Percentiles rank a stretch among this genome's conserved stretches.
These are phyloP conservation scores for Penicillium sp. DNA, from an alignment of 2,329 filamentous ascomycete genomes.

Conservation along the genomic window DNA sequence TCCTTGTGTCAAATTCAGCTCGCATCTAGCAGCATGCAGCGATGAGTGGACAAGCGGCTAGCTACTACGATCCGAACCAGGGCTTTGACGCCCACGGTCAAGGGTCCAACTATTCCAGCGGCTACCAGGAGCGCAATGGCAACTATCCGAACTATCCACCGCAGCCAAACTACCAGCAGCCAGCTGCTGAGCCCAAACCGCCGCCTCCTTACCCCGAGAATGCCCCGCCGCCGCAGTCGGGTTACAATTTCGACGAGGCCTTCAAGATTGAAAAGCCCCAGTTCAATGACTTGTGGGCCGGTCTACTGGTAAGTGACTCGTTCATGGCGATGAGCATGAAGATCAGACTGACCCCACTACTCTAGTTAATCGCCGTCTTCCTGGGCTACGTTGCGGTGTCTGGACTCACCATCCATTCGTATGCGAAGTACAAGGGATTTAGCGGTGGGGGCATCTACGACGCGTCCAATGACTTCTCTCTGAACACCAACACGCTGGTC, in stretches of 20 bases:
- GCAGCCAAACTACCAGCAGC: conserved; percentile 22
- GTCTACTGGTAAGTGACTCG: conserved; percentile 59
- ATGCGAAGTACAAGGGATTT: conserved; percentile 60
- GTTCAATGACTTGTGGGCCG: conserved; percentile 88
- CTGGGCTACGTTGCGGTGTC: conserved; percentile 74
- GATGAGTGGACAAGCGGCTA: conserved; percentile 40
- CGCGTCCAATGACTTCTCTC: conserved; percentile 61
- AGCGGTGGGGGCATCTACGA: conserved; percentile 73
- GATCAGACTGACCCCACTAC: conserved; percentile 2
- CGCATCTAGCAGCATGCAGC: conserved; percentile 7
- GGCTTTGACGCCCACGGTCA: conserved; percentile 22
- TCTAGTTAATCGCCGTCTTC: conserved; percentile 67
- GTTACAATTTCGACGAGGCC: conserved; percentile 65
- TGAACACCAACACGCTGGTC: conserved; percentile 81
- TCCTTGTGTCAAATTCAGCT: conserved; percentile 1
- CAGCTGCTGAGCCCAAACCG: conserved; percentile 22
- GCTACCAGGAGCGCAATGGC: conserved; percentile 16
- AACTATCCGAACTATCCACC: too few species aligned
- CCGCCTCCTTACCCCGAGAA: conserved; percentile 16
- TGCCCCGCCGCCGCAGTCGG: conserved; percentile 23
- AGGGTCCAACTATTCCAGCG: conserved; percentile 11
- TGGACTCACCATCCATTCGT: conserved; percentile 71
- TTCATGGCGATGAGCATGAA: not conserved
- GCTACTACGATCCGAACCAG: conserved; percentile 36
- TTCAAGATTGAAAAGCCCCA: conserved; percentile 84